phyloP scores from a whole-genome alignment of 1,284 basidiomycete species.

The Sporisorium iseilematis-ciliati region DNA sequence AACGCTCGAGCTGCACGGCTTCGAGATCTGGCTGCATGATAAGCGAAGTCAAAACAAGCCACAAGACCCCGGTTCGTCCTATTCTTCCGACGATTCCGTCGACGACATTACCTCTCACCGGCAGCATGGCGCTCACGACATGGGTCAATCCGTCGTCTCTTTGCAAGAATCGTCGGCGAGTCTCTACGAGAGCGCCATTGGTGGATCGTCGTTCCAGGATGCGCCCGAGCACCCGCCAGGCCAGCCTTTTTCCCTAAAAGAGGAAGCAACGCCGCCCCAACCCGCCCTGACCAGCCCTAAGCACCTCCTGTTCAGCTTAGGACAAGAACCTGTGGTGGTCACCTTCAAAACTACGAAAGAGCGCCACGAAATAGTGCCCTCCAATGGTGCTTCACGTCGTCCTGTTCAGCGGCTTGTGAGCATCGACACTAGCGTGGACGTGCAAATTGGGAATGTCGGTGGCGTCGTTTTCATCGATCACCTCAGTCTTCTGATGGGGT shows the following conservation, averaged over 20 bases:
- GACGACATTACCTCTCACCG: not conserved
- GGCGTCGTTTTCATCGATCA: constrained; percentile 39
- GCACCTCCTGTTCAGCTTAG: constrained; percentile 33
- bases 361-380: constrained; percentile 14
- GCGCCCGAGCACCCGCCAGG: not conserved
- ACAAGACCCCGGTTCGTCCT: constrained; percentile 13
- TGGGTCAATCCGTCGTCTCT: constrained; percentile 20
- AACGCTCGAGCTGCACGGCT: constrained; percentile 22
- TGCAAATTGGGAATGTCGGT: constrained; percentile 34
- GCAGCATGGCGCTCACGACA: not conserved
- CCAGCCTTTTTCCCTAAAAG: not conserved
- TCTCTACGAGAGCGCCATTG: constrained; percentile 46
- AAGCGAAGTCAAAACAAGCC: not conserved
- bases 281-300: not conserved
- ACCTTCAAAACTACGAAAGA: constrained; percentile 39
- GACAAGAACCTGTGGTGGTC: constrained; percentile 20
- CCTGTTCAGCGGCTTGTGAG: constrained; percentile 25
- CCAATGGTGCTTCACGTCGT: constrained; percentile 18
- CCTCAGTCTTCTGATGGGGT: constrained; percentile 18
- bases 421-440: constrained; percentile 25
- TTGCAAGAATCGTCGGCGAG: constrained; percentile 42
- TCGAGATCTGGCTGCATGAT: constrained; percentile 31
- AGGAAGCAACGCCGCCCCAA: not conserved
- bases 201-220: constrained; percentile 8
- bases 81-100: constrained; percentile 27